These are phyloP conservation scores for Anthracocystis panici-leucophaei DNA, from an alignment of 1,284 basidiomycete genomes.

Conservation along the genomic window DNA sequence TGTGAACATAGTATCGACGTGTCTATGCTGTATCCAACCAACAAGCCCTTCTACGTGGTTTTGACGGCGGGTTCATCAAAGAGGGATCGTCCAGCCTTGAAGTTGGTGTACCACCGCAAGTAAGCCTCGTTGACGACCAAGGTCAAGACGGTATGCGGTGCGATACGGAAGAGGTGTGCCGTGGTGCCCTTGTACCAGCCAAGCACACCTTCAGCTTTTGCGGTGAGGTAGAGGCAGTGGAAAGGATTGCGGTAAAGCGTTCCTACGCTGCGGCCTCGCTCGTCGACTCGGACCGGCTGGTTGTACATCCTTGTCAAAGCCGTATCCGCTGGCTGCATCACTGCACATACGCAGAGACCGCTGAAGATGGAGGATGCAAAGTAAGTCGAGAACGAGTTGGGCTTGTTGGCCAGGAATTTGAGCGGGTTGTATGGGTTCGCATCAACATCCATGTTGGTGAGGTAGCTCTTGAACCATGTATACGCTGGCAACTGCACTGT, in stretches of 20 bases:
- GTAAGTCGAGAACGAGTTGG: slow-evolving; percentile 86
- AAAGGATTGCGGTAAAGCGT: slow-evolving; percentile 77
- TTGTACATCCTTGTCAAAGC: slow-evolving; percentile 96
- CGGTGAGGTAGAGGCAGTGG: slow-evolving; percentile 95
- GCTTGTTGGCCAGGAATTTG: slow-evolving; percentile 57
- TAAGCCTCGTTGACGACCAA: slow-evolving; percentile 60
- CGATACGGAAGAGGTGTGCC: slow-evolving; percentile 66
- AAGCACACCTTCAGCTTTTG: slow-evolving; percentile 86
- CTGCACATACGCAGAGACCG: slow-evolving; percentile 81
- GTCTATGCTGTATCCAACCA: not conserved
- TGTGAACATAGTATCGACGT: no score
- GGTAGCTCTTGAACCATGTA: slow-evolving; percentile 77
- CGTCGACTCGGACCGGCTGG: slow-evolving; percentile 72
- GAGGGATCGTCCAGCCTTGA: slow-evolving; percentile 49
- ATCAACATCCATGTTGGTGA: slow-evolving; percentile 56
- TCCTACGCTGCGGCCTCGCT: slow-evolving; percentile 46
- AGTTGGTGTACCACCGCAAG: slow-evolving; percentile 58
- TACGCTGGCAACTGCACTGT: slow-evolving; percentile 97
- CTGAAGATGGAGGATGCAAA: slow-evolving; percentile 88
- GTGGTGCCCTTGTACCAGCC: slow-evolving; percentile 73
- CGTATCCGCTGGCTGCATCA: slow-evolving; percentile 72
- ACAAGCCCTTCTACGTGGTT: slow-evolving; percentile 13
- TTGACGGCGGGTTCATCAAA: slow-evolving; percentile 42
- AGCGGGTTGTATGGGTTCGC: slow-evolving; percentile 69
- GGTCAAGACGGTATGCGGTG: slow-evolving; percentile 66